Evolutionary conservation across 306 rosid genomes (phyloP).

Genomic region (Urtica urens): DNA sequence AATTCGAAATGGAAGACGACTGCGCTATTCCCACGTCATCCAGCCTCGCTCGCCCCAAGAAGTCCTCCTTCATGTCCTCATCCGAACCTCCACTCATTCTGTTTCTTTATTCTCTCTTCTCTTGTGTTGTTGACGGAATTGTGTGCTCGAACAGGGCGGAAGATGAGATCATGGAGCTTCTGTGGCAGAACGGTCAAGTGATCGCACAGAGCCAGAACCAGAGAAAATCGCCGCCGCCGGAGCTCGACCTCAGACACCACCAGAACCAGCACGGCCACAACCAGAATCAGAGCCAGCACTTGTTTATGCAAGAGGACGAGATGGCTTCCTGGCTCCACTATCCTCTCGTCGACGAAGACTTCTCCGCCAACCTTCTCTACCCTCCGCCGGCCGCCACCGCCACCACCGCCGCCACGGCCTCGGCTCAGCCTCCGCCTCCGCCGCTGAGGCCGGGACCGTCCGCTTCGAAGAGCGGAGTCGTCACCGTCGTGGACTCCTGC

Average conservation of each 20-base stretch:
- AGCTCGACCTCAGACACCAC: slow-evolving; percentile 6
- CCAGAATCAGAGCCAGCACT: slow-evolving; percentile 17
- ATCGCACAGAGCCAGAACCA: slow-evolving; percentile 51
- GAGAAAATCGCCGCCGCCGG: slow-evolving; percentile 18
- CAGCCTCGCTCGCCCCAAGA: slow-evolving; percentile 24
- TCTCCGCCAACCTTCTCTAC: slow-evolving; percentile 40
- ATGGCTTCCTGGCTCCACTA: slow-evolving; percentile 60
- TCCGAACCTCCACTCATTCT: background rate
- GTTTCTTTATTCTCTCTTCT: background rate
- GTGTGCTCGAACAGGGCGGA: slow-evolving; percentile 35
- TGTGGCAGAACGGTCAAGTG: slow-evolving; percentile 65
- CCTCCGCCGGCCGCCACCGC: slow-evolving; percentile 36
- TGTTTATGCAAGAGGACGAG: slow-evolving; percentile 74
- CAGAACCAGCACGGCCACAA: slow-evolving; percentile 4
- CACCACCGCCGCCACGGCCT: slow-evolving; percentile 22
- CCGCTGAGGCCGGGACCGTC: slow-evolving; percentile 11
- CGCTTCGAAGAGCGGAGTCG: slow-evolving; percentile 17
- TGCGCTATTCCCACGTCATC: slow-evolving; percentile 26
- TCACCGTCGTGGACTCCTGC: slow-evolving; percentile 37
- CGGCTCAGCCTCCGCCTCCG: slow-evolving; percentile 21
- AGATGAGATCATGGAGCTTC: slow-evolving; percentile 57
- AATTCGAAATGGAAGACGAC: slow-evolving; percentile 45
- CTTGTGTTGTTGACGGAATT: background rate
- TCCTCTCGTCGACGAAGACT: slow-evolving; percentile 23
- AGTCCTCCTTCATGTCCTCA: slow-evolving; percentile 31